Evolutionary conservation across 257 asterid species (phyloP).

Genomic region (Penstemon newberryi): DNA sequence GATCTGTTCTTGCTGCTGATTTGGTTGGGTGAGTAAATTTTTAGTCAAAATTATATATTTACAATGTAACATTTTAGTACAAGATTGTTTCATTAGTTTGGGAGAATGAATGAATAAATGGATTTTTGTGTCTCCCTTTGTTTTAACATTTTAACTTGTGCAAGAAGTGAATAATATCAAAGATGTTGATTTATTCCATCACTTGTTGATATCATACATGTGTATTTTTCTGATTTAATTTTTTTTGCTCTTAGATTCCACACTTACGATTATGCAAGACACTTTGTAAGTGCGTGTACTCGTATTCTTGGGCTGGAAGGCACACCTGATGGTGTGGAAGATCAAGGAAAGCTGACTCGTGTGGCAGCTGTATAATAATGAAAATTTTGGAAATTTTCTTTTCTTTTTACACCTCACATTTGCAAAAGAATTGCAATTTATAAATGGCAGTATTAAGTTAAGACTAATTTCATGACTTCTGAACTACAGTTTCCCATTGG

Average conservation of each 20-base stretch:
- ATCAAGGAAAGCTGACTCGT: conserved; percentile 86
- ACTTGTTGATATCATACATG: neutral
- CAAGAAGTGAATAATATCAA: neutral
- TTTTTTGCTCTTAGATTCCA: conserved; percentile 58
- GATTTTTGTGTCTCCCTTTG: neutral
- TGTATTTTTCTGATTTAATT: conserved; percentile 16
- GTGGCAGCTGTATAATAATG: conserved; percentile 79
- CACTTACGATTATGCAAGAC: conserved; percentile 90
- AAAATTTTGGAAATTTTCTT: conserved; percentile 7
- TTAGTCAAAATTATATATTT: neutral
- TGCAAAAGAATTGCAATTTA: conserved; percentile 24
- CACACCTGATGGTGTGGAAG: conserved; percentile 95
- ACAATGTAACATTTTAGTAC: neutral
- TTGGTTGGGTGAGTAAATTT: conserved; percentile 68
- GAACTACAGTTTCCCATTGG: conserved; percentile 90
- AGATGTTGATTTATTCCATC: neutral
- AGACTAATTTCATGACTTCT: conserved; percentile 32
- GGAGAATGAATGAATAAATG: neutral
- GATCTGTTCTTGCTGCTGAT: conserved; percentile 89
- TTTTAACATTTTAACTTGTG: neutral
- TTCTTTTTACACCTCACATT: conserved; percentile 20
- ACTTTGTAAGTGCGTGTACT: conserved; percentile 90
- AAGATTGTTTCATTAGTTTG: neutral
- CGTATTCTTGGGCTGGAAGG: conserved; percentile 97
- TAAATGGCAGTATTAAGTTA: neutral